These are phyloP conservation scores for Penicillium janthinellum DNA, from an alignment of 2,329 filamentous ascomycete species.

Conservation along the genomic window DNA sequence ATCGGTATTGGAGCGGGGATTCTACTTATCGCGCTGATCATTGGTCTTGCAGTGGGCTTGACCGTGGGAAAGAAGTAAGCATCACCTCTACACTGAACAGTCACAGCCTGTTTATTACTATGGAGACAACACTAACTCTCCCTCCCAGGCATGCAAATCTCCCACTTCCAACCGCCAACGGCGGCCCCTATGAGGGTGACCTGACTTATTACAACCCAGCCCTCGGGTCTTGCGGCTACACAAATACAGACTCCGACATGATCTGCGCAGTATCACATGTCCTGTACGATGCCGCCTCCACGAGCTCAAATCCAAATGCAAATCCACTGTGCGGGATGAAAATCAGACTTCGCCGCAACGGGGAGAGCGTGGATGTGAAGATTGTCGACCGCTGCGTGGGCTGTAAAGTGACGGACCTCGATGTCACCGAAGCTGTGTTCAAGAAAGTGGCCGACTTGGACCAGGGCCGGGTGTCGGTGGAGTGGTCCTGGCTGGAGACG, in stretches of 20 bases:
- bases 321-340: conserved; percentile 69
- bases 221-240: conserved; percentile 70
- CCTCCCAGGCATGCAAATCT: conserved; percentile 20
- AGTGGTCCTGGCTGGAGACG: conserved; percentile 55
- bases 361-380: conserved; percentile 60
- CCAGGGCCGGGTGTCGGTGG: conserved; percentile 51
- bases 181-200: conserved; percentile 61
- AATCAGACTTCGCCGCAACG: conserved; percentile 63
- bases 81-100: not conserved
- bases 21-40: conserved; percentile 23
- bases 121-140: not conserved
- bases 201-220: conserved; percentile 69
- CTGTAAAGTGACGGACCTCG: conserved; percentile 52
- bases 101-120: not conserved
- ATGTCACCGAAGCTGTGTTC: conserved; percentile 54
- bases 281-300: conserved; percentile 64
- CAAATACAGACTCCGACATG: conserved; percentile 55
- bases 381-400: conserved; percentile 69
- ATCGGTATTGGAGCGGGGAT: conserved; percentile 16
- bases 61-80: conserved; percentile 24
- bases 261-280: conserved; percentile 68
- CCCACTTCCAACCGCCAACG: conserved; percentile 38
- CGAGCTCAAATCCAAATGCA: conserved; percentile 59
- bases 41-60: conserved; percentile 31
- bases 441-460: conserved; percentile 49